phyloP scores from a whole-genome alignment of 2,329 filamentous ascomycete species.

The Cladosporium phlei region DNA sequence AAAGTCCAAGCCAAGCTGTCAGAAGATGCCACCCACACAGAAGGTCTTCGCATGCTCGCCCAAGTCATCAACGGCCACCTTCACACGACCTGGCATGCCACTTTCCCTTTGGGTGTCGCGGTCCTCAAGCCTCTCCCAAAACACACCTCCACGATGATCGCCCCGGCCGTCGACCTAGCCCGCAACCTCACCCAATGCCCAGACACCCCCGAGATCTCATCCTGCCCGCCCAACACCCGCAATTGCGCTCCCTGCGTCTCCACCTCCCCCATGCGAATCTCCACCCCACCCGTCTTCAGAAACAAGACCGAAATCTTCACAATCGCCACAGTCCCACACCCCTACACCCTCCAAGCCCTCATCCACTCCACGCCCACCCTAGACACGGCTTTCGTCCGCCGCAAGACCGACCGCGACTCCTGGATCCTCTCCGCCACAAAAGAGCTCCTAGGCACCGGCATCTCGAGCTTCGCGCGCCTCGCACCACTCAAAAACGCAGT shows the following conservation, averaged over 20 bases:
- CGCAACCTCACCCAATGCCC: constrained; percentile 71
- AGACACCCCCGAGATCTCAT: constrained; percentile 64
- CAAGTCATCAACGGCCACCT: constrained; percentile 79
- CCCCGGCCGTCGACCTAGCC: constrained; percentile 67
- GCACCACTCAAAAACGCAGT: constrained; percentile 76
- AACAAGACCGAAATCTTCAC: constrained; percentile 72
- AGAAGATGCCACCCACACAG: constrained; percentile 46
- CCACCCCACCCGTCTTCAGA: constrained; percentile 61
- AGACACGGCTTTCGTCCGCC: constrained; percentile 42
- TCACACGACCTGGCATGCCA: constrained; percentile 77
- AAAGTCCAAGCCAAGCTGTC: constrained; percentile 60
- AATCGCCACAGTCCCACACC: constrained; percentile 84
- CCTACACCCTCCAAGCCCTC: constrained; percentile 74
- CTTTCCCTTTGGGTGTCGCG: constrained; percentile 69
- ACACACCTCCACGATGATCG: constrained; percentile 68
- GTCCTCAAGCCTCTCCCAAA: constrained; percentile 75
- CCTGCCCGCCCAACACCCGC: constrained; percentile 76
- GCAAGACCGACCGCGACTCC: constrained; percentile 64
- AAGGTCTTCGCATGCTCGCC: constrained; percentile 62
- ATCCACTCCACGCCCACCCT: constrained; percentile 48
- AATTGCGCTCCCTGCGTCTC: constrained; percentile 71
- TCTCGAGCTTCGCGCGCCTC: constrained; percentile 61
- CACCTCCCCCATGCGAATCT: constrained; percentile 60
- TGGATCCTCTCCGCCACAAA: constrained; percentile 73
- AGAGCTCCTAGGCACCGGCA: constrained; percentile 59